Evolutionary conservation across 495 filamentous ascomycete genomes (phyloP), one percentile per base, ranked within the genome.

Genomic region (Hypomontagnella submonticulosa): DNA sequence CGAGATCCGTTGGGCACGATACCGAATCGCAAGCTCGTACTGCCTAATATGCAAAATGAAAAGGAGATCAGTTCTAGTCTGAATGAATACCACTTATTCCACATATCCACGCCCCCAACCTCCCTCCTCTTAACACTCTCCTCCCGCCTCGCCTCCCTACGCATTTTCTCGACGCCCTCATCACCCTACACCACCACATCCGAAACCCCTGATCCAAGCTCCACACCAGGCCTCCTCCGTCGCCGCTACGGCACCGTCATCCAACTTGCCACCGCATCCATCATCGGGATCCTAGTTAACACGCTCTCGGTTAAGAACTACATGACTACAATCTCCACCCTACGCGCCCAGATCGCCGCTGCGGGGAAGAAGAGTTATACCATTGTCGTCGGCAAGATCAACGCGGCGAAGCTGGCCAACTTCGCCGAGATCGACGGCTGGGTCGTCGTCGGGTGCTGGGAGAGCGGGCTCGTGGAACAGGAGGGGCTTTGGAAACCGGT

Each of bases 361-460:
- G 88, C 90, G 0, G 93, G 92, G 18, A 97, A 97, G 78, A 99
- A 99, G 73, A 89, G 84, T 74, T 98, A 99, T 74, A 90, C 92
- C 16, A 92, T 99, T 49, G 96, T 99, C 1, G 96, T 99, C 4
- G 95, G 95, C 37, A 98, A 97, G 71, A 81, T 98, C 2, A 98
- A 98, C 71, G 90, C 93, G 0, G 93, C 93, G 56, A 99, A 99
- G 75, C 81, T 99, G 4, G 96, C 95, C 18, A 99, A 99, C 76
- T 99, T 99, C 75, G 85, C 88, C 52, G 95, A 99, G 76, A 84
- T 99, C 9, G 93, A 91, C 15, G 96, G 90, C 11, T 99, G 95
- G 95, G 93, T 98, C 0, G 93, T 97, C 0, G 90, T 99, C 40
- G 96, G 96, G 8, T 99, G 95, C 77, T 98, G 96, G 95, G 95